Conservation (phyloP, 257 asterid species). For the Fraxinus pennsylvanica region DNA sequence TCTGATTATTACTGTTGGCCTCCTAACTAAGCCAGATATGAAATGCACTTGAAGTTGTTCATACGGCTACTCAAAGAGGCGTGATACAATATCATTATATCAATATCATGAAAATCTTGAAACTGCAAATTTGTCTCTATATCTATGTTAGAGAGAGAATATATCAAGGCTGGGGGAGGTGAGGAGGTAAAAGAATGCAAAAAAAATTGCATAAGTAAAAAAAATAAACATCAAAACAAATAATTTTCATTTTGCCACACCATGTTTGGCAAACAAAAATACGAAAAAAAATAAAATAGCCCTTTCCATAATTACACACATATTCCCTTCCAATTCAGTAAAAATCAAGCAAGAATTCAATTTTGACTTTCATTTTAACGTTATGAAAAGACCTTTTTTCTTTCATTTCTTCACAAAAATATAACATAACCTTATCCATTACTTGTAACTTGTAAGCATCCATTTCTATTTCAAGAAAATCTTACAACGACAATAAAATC, state of each 20-base stretch:
- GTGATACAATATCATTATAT: not conserved
- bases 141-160: not conserved
- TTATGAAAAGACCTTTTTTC: not conserved
- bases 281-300: not conserved
- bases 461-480: slow-evolving; percentile 10
- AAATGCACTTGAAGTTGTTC: not conserved
- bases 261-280: not conserved
- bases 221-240: not conserved
- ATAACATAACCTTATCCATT: not conserved
- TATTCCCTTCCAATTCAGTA: not conserved
- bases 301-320: not conserved
- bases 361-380: not conserved
- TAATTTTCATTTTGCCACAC: not conserved
- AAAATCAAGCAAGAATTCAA: slow-evolving; percentile 18
- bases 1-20: slow-evolving; percentile 23
- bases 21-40: slow-evolving; percentile 39
- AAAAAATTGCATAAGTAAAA: too few species aligned
- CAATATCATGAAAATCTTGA: not conserved
- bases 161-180: not conserved
- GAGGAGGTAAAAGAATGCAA: not conserved
- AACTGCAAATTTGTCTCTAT: not conserved
- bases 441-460: not conserved
- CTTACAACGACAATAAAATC: not conserved
- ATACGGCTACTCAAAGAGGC: slow-evolving; percentile 24
- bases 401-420: not conserved